Base-by-base conservation (phyloP, 306 rosid genomes). In the Prunus dulcis region DNA sequence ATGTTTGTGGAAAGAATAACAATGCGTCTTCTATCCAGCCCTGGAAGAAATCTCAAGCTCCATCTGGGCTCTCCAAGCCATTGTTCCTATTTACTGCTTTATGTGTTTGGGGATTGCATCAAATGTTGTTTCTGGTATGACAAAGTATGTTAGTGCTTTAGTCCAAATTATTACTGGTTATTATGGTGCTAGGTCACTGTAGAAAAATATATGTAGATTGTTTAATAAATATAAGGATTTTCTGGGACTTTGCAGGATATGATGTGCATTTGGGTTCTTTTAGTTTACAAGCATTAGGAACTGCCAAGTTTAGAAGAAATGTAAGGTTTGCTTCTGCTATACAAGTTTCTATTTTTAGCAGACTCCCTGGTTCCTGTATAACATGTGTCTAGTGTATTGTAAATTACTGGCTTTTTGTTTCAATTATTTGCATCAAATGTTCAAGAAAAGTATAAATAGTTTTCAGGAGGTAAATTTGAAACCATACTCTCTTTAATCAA, bases 1-100 rank as follows among this genome's bases (percentile, higher is more conserved):
- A 57, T 76, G 72, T 82, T 38, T 87, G 90, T 79, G 88, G 81
- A 73, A 79, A 43, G 55, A 78, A 72, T 15, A 74, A 38, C 53
- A 38, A 63, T 69, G 82, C 69, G 18, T 63, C 86, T 32, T 34
- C 32, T 23, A 52, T n/a, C 0, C 60, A 66, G 80, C 86, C 90
- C 76, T 60, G 71, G 78, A 76, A 67, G 70, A 73, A 67, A 10
- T 82, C 84, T 78, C 49, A 34, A 50, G 78, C 82, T 71, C 32
- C 71, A 62, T 60, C 82, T 22, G 49, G 53, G 69, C 52, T 75
- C 53, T 81, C 79, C 51, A 41, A 25, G 47, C 63, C 72, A 55
- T 67, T 81, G 20, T 47, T 71, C 67, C 76, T 78, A 17, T n/a
- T 76, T 67, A 2, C 63, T 65, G 23, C 77, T 68, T 50, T 60